Conservation (phyloP, 164 flowering plant species). For the grape (Vitis vinifera) region DNA sequence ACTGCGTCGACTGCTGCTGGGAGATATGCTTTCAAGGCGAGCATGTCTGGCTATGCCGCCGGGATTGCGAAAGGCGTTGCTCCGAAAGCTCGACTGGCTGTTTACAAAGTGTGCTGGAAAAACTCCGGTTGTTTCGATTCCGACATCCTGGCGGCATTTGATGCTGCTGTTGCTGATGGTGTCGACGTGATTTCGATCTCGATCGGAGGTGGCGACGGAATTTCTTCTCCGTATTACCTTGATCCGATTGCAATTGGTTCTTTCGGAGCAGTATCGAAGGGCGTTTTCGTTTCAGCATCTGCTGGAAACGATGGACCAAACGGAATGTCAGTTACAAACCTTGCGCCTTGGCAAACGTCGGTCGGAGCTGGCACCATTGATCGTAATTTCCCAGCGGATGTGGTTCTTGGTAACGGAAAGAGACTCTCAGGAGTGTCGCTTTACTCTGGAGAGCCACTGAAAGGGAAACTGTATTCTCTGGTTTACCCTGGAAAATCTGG, state of each 20-base stretch:
- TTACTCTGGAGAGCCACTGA: slow-evolving; percentile 59
- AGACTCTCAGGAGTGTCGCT: slow-evolving; percentile 66
- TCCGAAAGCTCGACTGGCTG: slow-evolving; percentile 83
- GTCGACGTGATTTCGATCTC: slow-evolving; percentile 89
- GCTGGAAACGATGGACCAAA: slow-evolving; percentile 85
- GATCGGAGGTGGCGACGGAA: slow-evolving; percentile 81
- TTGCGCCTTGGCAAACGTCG: slow-evolving; percentile 79
- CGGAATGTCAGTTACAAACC: slow-evolving; percentile 69
- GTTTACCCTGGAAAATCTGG: slow-evolving; percentile 74
- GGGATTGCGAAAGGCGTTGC: slow-evolving; percentile 97
- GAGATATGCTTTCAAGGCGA: slow-evolving; percentile 62
- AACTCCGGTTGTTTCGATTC: slow-evolving; percentile 83
- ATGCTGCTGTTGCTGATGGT: slow-evolving; percentile 81
- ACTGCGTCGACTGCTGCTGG: slow-evolving; percentile 97
- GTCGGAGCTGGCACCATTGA: slow-evolving; percentile 91
- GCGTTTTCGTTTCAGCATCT: slow-evolving; percentile 72
- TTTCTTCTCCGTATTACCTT: slow-evolving; percentile 69
- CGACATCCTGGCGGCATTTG: slow-evolving; percentile 88
- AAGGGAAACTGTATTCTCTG: slow-evolving; percentile 51
- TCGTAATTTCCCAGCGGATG: slow-evolving; percentile 66
- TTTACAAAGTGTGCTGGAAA: slow-evolving; percentile 93
- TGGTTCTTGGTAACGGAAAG: slow-evolving; percentile 62
- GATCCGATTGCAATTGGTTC: slow-evolving; percentile 86
- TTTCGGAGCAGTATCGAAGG: slow-evolving; percentile 59
- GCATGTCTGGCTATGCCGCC: slow-evolving; percentile 76